Base-by-base conservation (phyloP, 1,139 yeast species). In the Pichia sp. region DNA sequence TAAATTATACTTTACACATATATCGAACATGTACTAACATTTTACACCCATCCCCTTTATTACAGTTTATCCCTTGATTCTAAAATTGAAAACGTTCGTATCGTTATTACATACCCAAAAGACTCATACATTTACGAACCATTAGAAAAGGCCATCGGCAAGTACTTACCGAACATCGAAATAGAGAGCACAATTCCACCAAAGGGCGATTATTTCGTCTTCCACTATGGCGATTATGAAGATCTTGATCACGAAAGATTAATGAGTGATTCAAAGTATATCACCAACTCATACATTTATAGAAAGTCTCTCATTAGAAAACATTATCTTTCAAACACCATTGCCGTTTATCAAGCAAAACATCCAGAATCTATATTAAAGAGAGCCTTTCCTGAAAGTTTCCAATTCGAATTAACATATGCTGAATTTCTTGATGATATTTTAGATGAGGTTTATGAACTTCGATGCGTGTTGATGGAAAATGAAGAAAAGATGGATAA, bases 341-440 rank as follows among this genome's bases (percentile, higher is more conserved):
- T 93, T 20, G 85, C 80, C 42, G 79, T 81, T 53, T 91, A 77
- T 60, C 70, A 72, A 4, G 88, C 85, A 19, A 93, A 93, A 63
- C 67, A 89, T 59, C 96, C 96, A 0, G 64, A 69, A 0, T 82
- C 93, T 4, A 69, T 81, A 2, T 71, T 93, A 46, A 69, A 65
- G 2, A 57, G 56, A 1, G 81, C 95, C 3, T 81, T 80, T 49
- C 94, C 97, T 0, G 87, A 81, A 48, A 77, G 93, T 3, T 89
- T 73, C 67, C 83, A 83, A 49, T 70, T 93, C 34, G 97, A 93
- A 60, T 80, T 93, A n/a, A 98, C 93, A 60, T 93, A 88, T 66
- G 98, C 98, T 1, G 99, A 93, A 63, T 93, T 93, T 59, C 70
- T 93, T 47, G 98, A 93, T 58, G 99, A 93, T 62, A 78, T 96